These are phyloP conservation scores for Chalciporus pseudorubinellus DNA, from an alignment of 768 basidiomycete genomes.

Conservation along the genomic window DNA sequence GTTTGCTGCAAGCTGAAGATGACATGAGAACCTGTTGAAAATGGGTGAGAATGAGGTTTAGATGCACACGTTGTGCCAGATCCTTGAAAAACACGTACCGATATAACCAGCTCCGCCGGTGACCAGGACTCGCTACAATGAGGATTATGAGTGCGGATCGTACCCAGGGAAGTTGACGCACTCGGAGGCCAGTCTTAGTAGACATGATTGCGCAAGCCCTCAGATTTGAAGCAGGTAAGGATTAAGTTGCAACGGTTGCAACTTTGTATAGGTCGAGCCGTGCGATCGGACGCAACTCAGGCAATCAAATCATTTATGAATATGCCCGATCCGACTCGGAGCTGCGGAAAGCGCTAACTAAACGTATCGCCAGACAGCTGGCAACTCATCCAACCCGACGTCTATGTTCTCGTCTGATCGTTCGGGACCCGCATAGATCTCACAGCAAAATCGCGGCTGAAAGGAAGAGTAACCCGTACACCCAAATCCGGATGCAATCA, in stretches of 20 bases:
- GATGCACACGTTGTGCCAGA: neutral
- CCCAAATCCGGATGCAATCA: no score
- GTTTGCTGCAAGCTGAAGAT: slow-evolving; percentile 84
- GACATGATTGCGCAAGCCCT: slow-evolving; percentile 30
- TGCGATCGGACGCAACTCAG: neutral
- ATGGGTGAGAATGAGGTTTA: slow-evolving; percentile 8
- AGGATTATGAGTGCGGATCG: slow-evolving; percentile 6
- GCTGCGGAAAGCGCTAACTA: neutral
- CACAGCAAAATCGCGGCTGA: neutral
- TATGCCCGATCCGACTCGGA: neutral
- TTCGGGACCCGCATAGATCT: no score
- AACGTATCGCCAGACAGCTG: neutral
- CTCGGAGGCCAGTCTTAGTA: slow-evolving; percentile 41
- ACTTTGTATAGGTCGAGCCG: neutral
- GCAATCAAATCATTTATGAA: neutral
- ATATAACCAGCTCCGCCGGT: slow-evolving; percentile 91
- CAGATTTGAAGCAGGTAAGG: neutral
- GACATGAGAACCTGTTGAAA: slow-evolving; percentile 80
- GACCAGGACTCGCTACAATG: slow-evolving; percentile 57
- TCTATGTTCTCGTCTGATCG: neutral
- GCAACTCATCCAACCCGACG: neutral
- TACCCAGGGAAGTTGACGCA: slow-evolving; percentile 32
- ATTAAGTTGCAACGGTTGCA: neutral
- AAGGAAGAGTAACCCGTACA: neutral
- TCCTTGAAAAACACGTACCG: slow-evolving; percentile 45